These are phyloP conservation scores for Arctium lappa DNA, from an alignment of 129 eudicot genomes.

Conservation along the genomic window DNA sequence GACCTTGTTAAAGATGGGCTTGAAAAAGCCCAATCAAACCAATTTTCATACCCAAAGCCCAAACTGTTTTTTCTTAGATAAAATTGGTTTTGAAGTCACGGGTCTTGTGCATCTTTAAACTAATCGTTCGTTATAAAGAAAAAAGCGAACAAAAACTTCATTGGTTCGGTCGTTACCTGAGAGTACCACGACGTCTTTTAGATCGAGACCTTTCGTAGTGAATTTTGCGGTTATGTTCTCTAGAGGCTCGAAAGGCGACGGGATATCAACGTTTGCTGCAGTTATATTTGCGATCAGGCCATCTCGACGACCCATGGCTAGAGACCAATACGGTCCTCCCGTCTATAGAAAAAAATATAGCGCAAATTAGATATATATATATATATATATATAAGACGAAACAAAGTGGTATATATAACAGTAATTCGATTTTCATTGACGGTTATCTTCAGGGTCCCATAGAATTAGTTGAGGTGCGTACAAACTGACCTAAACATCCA, in stretches of 20 bases:
- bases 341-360: constrained; percentile 25
- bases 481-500: not conserved
- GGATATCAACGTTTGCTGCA: constrained; percentile 58
- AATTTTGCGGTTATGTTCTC: constrained; percentile 67
- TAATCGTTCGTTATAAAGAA: not conserved
- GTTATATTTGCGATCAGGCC: constrained; percentile 64
- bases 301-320: constrained; percentile 82
- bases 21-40: not conserved
- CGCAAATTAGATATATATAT: not conserved
- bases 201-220: constrained; percentile 58
- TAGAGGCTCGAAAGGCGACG: constrained; percentile 79
- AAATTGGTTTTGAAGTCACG: not conserved
- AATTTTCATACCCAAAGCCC: not conserved
- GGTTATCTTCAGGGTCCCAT: too few relatives aligned
- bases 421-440: not conserved
- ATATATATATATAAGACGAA: not conserved
- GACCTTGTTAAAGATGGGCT: too few relatives aligned
- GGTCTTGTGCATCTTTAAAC: not conserved
- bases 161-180: constrained; percentile 49
- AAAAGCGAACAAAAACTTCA: not conserved
- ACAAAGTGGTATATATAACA: not conserved
- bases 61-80: not conserved
- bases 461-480: not conserved
- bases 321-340: constrained; percentile 61
- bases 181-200: constrained; percentile 70